Base-by-base conservation (phyloP, 805 yeast species). In the Myxozyma neotropica region DNA sequence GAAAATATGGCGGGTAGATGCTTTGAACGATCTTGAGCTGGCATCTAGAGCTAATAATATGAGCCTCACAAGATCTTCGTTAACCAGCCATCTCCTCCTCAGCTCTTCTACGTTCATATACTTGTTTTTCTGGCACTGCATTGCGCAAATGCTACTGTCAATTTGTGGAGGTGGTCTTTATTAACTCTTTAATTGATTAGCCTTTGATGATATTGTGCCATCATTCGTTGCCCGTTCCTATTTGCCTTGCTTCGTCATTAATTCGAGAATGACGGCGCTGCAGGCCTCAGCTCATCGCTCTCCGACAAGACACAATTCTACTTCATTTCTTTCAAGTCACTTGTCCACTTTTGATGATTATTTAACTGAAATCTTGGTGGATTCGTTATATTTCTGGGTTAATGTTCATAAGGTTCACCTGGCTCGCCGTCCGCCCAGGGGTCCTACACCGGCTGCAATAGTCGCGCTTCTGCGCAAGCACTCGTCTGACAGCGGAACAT, bases 371-470 rank as follows among this genome's bases (percentile, higher is more conserved):
- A 44, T 62, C n/a, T 45, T 63, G 23, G 53, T 63, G 23, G 63
- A 63, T 43, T 49, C 57, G 2, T 45, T 59, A 12, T 51, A 61
- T 36, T 62, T 62, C 31, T 61, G 65, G 65, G 39, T 46, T 23
- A 46, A 48, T 17, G 59, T 61, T 27, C 60, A 53, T 44, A 61
- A 63, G 50, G 67, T 61, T 7, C 58, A 63, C 26, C 55, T 59
- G 24, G 15, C 48, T 23, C 55, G 64, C 15, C 61, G 58, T 8
- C 29, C 58, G 10, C 56, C 57, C 8, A 44, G 64, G 21, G 61
- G 58, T 12, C 61, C 62, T 8, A 4, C 48, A 17, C 44, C 56
- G n/a, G 21, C 29, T 7, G 33, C 33, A 12, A 53, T 62, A n/a
- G 38, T 49, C 1, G 33, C 29, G 1, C 48, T 61, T 13, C 19